Percentiles rank a stretch among this genome's conserved stretches.
phyloP scores from a whole-genome alignment of 768 basidiomycete genomes.

The Suillus lakei region DNA sequence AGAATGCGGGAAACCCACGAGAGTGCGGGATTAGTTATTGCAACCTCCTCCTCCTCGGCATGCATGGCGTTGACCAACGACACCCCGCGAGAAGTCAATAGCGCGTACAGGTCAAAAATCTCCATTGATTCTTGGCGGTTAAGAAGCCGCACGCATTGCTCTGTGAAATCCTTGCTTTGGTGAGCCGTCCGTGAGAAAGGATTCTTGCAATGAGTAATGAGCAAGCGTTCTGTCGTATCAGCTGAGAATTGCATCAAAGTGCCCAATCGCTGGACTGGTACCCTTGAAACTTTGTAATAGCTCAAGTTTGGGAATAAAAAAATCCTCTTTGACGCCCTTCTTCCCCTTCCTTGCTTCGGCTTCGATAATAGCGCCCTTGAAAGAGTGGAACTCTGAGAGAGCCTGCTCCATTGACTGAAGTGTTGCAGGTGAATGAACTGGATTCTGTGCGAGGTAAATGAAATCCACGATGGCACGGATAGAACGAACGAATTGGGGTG shows the following conservation, averaged over 20 bases:
- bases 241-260: slow-evolving; percentile 38
- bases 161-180: slow-evolving; percentile 35
- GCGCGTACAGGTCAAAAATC: slow-evolving; percentile 25
- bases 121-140: slow-evolving; percentile 34
- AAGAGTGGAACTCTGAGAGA: slow-evolving; percentile 1
- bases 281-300: slow-evolving; percentile 32
- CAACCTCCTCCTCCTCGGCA: not conserved
- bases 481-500: slow-evolving; percentile 33
- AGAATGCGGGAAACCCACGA: not conserved
- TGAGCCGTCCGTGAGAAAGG: slow-evolving; percentile 28
- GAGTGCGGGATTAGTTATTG: not conserved
- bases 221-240: slow-evolving; percentile 38
- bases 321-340: slow-evolving; percentile 22
- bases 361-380: not conserved
- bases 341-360: slow-evolving; percentile 13
- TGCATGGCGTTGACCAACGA: not conserved
- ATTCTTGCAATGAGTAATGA: slow-evolving; percentile 37
- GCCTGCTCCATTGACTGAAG: not conserved
- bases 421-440: slow-evolving; percentile 20
- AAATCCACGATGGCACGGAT: slow-evolving; percentile 43
- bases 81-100: not conserved
- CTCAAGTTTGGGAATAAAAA: slow-evolving; percentile 46
- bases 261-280: slow-evolving; percentile 29
- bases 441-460: slow-evolving; percentile 39
- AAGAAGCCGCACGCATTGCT: slow-evolving; percentile 38